Percentiles rank a stretch among this genome's conserved stretches.
phyloP scores from a whole-genome alignment of 2,329 filamentous ascomycete species.

The Monilinia fructigena region DNA sequence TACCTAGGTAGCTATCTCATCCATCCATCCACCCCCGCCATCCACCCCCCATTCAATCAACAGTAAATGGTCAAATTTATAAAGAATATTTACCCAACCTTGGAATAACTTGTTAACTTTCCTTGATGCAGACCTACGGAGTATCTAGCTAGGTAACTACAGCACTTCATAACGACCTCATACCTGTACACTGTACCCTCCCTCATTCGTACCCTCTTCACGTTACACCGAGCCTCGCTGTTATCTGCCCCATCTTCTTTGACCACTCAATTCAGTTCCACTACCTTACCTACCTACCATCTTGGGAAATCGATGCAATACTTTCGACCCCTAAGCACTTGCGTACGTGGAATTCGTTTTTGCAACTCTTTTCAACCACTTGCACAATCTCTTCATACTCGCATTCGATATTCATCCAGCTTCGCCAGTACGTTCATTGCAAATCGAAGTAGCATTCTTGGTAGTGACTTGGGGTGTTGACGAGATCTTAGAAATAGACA shows the following conservation, averaged over 20 bases:
- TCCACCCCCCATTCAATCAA: too few species aligned
- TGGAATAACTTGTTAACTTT: too few species aligned
- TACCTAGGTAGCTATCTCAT: too few species aligned
- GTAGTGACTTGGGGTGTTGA: neutral
- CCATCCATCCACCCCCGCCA: too few species aligned
- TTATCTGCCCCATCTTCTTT: slow-evolving; percentile 22
- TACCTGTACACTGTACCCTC: too few species aligned
- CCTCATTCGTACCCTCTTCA: neutral
- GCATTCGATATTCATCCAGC: slow-evolving; percentile 32
- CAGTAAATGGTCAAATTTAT: too few species aligned
- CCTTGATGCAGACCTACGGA: too few species aligned
- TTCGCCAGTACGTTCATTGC: slow-evolving; percentile 22
- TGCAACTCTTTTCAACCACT: slow-evolving; percentile 17
- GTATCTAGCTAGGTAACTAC: neutral
- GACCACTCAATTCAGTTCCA: slow-evolving; percentile 17
- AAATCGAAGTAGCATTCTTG: slow-evolving; percentile 18
- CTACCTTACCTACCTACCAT: slow-evolving; percentile 11
- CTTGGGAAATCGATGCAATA: slow-evolving; percentile 33
- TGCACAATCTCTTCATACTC: slow-evolving; percentile 30
- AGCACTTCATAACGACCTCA: too few species aligned
- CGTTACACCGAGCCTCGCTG: slow-evolving; percentile 5
- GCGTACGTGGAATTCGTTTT: slow-evolving; percentile 25
- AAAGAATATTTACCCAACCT: too few species aligned
- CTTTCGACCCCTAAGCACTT: slow-evolving; percentile 30
- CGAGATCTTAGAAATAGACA: slow-evolving; percentile 43